phyloP scores from a whole-genome alignment of 78 protist species.

The Anaeramoeba flamelloides region DNA sequence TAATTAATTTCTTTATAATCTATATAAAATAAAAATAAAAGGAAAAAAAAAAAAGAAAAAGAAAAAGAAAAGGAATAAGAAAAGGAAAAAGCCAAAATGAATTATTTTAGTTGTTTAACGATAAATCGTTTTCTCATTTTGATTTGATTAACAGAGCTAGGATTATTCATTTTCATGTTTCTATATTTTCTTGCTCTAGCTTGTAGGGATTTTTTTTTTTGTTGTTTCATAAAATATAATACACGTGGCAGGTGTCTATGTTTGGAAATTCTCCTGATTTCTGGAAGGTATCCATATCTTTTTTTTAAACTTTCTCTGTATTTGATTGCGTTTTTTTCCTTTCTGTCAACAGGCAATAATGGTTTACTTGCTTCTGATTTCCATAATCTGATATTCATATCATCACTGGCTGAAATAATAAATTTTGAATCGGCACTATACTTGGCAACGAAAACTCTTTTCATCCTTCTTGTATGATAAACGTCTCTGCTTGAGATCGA shows the following conservation, averaged over 20 bases:
- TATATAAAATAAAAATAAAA: too few relatives aligned
- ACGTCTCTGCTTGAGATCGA: constrained; percentile 37
- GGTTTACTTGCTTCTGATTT: constrained; percentile 9
- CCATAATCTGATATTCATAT: constrained; percentile 25
- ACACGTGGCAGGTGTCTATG: neutral
- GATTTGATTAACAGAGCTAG: too few relatives aligned
- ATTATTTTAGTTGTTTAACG: too few relatives aligned
- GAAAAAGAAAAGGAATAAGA: too few relatives aligned
- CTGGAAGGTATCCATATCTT: constrained; percentile 13
- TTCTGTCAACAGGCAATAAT: constrained; percentile 20
- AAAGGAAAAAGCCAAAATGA: too few relatives aligned
- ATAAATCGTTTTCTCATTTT: too few relatives aligned
- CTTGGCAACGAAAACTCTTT: constrained; percentile 39
- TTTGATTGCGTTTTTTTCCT: neutral
- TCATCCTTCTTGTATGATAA: constrained; percentile 86
- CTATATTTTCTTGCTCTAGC: neutral
- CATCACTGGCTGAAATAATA: constrained; percentile 55
- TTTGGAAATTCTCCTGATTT: neutral
- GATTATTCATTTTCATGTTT: too few relatives aligned
- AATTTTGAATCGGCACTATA: constrained; percentile 51
- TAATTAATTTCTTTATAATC: too few relatives aligned
- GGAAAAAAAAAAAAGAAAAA: too few relatives aligned
- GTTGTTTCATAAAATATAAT: neutral
- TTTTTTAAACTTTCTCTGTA: constrained; percentile 12
- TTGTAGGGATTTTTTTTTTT: neutral